Evolutionary conservation across 2,329 filamentous ascomycete genomes (phyloP).

Genomic region (Biscogniauxia marginata): DNA sequence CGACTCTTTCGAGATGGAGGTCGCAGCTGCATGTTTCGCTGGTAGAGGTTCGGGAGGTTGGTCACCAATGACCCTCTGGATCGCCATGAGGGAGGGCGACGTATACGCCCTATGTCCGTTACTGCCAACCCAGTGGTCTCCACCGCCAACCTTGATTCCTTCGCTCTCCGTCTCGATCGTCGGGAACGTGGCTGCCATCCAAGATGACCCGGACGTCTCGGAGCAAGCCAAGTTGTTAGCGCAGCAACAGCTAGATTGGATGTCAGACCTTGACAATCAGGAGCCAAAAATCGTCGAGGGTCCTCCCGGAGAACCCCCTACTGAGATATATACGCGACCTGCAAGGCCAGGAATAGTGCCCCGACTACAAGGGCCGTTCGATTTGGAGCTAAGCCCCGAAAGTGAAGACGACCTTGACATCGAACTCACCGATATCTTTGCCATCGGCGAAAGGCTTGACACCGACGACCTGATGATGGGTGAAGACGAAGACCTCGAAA

Average conservation of each 20-base stretch:
- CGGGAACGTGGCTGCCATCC: constrained; percentile 63
- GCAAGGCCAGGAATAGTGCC: constrained; percentile 57
- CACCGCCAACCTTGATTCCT: constrained; percentile 72
- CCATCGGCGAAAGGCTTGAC: constrained; percentile 62
- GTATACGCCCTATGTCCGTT: constrained; percentile 92
- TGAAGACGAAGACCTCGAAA: constrained; percentile 61
- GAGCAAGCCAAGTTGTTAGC: constrained; percentile 54
- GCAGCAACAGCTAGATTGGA: constrained; percentile 66
- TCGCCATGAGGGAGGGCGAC: constrained; percentile 92
- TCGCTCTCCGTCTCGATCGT: constrained; percentile 82
- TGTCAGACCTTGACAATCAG: constrained; percentile 63
- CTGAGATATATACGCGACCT: constrained; percentile 58
- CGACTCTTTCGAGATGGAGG: constrained; percentile 90
- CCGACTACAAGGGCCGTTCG: constrained; percentile 61
- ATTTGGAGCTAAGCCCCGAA: constrained; percentile 53
- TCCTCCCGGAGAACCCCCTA: constrained; percentile 45
- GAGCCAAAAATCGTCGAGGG: constrained; percentile 57
- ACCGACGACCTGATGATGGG: constrained; percentile 60
- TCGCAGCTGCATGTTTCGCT: constrained; percentile 81
- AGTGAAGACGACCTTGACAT: constrained; percentile 55
- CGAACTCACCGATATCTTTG: constrained; percentile 59
- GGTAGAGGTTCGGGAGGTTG: constrained; percentile 71
- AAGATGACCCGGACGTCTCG: constrained; percentile 57
- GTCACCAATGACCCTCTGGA: constrained; percentile 94
- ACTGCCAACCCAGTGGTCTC: constrained; percentile 82